phyloP scores from a whole-genome alignment of 2,329 filamentous ascomycete genomes.

The Pseudogymnoascus sp. region DNA sequence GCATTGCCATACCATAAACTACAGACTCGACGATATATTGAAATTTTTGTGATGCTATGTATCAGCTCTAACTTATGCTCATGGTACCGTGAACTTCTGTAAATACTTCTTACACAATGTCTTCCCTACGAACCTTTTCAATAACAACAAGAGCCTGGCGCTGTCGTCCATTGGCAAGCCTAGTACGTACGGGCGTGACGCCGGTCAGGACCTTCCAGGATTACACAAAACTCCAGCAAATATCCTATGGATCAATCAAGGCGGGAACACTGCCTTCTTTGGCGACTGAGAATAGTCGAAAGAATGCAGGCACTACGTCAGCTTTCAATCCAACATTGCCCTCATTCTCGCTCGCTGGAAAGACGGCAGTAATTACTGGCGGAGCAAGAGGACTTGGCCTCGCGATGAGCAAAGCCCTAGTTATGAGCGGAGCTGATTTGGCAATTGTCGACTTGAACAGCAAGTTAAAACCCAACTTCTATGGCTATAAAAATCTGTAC shows the following conservation, averaged over 20 bases:
- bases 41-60: not conserved
- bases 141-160: not conserved
- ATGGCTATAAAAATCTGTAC: not conserved
- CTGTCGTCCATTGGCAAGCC: not conserved
- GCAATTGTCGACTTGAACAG: constrained; percentile 84
- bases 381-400: constrained; percentile 83
- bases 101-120: not conserved
- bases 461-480: constrained; percentile 37
- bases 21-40: not conserved
- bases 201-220: not conserved
- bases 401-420: constrained; percentile 87
- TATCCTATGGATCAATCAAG: not conserved
- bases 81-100: not conserved
- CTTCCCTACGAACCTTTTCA: not conserved
- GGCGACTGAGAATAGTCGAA: constrained; percentile 17
- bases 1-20: not conserved
- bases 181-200: not conserved
- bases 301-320: constrained; percentile 11
- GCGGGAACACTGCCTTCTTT: constrained; percentile 17
- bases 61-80: not conserved
- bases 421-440: constrained; percentile 79
- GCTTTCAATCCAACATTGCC: constrained; percentile 72
- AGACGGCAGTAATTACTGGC: constrained; percentile 79
- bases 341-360: constrained; percentile 77
- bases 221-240: not conserved